Evolutionary conservation across 805 yeast species (phyloP).

Genomic region (Metschnikowia corniflorae): DNA sequence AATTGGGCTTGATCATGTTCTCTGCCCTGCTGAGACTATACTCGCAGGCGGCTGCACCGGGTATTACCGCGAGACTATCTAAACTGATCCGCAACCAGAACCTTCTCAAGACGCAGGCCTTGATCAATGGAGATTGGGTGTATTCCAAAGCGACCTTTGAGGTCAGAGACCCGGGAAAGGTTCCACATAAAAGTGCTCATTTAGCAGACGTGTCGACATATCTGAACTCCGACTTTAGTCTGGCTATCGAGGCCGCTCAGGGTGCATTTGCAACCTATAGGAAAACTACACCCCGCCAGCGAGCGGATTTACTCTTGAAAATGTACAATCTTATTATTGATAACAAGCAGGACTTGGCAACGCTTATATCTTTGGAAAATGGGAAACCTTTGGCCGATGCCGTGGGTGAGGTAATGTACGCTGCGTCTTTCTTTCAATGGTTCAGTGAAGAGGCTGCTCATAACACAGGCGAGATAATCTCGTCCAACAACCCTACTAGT

Average conservation of each 20-base stretch:
- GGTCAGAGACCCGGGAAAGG: conserved; percentile 74
- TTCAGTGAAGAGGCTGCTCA: conserved; percentile 80
- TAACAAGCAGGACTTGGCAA: conserved; percentile 64
- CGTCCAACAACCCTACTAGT: conserved; percentile 46
- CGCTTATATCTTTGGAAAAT: conserved; percentile 61
- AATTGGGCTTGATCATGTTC: neutral
- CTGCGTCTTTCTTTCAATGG: conserved; percentile 85
- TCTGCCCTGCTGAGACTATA: neutral
- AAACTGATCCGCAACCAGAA: conserved; percentile 40
- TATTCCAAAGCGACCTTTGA: conserved; percentile 46
- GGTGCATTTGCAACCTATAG: conserved; percentile 51
- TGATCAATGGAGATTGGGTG: conserved; percentile 74
- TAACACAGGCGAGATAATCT: conserved; percentile 60
- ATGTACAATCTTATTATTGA: conserved; percentile 53
- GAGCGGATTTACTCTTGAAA: conserved; percentile 50
- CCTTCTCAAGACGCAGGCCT: conserved; percentile 58
- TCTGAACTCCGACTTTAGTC: conserved; percentile 44
- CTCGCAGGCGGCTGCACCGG: conserved; percentile 3
- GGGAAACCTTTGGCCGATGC: conserved; percentile 74
- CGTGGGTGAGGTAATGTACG: conserved; percentile 62
- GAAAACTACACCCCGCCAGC: conserved; percentile 51
- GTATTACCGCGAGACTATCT: conserved; percentile 5
- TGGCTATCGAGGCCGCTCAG: conserved; percentile 56
- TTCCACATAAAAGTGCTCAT: conserved; percentile 37
- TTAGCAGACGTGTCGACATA: conserved; percentile 54